Percentiles rank a stretch among this genome's conserved stretches.
Evolutionary conservation across 2,329 filamentous ascomycete species (phyloP).

Genomic region (Botrytis galanthina): DNA sequence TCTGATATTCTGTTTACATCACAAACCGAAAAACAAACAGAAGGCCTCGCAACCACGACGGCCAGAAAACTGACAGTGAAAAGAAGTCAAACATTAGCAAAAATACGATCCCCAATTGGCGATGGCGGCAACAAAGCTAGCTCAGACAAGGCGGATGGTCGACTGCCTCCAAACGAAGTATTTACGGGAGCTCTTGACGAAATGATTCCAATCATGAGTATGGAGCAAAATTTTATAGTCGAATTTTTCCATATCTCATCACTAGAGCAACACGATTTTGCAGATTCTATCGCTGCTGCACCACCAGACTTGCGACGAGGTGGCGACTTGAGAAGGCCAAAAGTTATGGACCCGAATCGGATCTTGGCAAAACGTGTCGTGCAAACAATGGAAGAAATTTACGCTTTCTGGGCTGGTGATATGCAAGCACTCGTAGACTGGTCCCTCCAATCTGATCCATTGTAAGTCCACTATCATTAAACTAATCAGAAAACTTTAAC

Average conservation of each 20-base stretch:
- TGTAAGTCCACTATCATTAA: slow-evolving; percentile 56
- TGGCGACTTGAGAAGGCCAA: slow-evolving; percentile 69
- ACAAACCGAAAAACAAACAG: slow-evolving; percentile 79
- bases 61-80: slow-evolving; percentile 92
- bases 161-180: slow-evolving; percentile 73
- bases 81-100: slow-evolving; percentile 82
- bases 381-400: slow-evolving; percentile 86
- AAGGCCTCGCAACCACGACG: slow-evolving; percentile 65
- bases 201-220: slow-evolving; percentile 76
- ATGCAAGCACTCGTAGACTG: slow-evolving; percentile 79
- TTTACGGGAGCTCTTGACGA: slow-evolving; percentile 81
- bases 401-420: slow-evolving; percentile 76
- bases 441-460: slow-evolving; percentile 74
- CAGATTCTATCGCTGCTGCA: slow-evolving; percentile 68
- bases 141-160: slow-evolving; percentile 62
- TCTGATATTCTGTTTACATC: slow-evolving; percentile 83
- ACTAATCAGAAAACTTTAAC: slow-evolving; percentile 5
- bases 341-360: slow-evolving; percentile 84
- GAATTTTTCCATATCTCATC: slow-evolving; percentile 96
- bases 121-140: slow-evolving; percentile 54
- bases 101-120: slow-evolving; percentile 65
- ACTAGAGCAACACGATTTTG: slow-evolving; percentile 75
- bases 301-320: slow-evolving; percentile 67
- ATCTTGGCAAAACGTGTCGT: slow-evolving; percentile 80
- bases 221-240: slow-evolving; percentile 96